Conservation (phyloP, 495 filamentous ascomycete species). For the Daldinia vernicosa region DNA sequence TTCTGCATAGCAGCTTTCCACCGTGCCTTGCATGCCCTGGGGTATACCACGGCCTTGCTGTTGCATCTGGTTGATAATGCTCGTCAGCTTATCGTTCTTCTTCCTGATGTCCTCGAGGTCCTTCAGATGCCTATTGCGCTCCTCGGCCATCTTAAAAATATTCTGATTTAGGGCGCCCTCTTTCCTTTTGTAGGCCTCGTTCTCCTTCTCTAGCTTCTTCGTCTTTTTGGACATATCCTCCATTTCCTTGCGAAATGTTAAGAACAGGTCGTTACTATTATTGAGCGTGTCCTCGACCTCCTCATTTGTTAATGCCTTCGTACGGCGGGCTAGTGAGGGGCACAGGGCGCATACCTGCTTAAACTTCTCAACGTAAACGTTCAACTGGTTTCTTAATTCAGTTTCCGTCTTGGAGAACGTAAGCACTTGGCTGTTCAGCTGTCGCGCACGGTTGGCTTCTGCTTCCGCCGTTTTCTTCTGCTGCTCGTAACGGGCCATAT, state of each 20-base stretch:
- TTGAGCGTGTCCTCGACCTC: constrained; percentile 99
- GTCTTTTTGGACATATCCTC: constrained; percentile 99
- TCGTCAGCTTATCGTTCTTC: constrained; percentile 91
- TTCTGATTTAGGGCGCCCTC: constrained; percentile 93
- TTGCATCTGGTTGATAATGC: constrained; percentile 93
- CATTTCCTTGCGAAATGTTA: constrained; percentile 99
- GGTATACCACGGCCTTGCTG: constrained; percentile 80
- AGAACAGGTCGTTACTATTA: constrained; percentile 97
- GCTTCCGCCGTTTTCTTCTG: constrained; percentile 86
- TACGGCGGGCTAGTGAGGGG: constrained; percentile 41
- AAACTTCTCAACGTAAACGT: constrained; percentile 99
- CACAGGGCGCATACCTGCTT: constrained; percentile 81
- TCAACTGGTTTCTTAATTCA: constrained; percentile 92
- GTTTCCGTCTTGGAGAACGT: constrained; percentile 97
- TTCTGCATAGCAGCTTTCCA: constrained; percentile 61
- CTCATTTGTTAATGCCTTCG: constrained; percentile 48
- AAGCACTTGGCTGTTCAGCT: constrained; percentile 87
- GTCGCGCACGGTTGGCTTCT: constrained; percentile 79
- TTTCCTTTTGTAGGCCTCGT: constrained; percentile 87
- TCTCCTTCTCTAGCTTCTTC: constrained; percentile 96
- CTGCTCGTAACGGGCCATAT: constrained; percentile 84
- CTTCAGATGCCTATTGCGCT: constrained; percentile 81
- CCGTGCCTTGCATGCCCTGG: constrained; percentile 63
- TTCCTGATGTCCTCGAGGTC: constrained; percentile 83
- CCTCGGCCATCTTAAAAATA: constrained; percentile 98